These are phyloP conservation scores for Botrytis tulipae DNA, from an alignment of 2,329 filamentous ascomycete genomes.

Conservation along the genomic window DNA sequence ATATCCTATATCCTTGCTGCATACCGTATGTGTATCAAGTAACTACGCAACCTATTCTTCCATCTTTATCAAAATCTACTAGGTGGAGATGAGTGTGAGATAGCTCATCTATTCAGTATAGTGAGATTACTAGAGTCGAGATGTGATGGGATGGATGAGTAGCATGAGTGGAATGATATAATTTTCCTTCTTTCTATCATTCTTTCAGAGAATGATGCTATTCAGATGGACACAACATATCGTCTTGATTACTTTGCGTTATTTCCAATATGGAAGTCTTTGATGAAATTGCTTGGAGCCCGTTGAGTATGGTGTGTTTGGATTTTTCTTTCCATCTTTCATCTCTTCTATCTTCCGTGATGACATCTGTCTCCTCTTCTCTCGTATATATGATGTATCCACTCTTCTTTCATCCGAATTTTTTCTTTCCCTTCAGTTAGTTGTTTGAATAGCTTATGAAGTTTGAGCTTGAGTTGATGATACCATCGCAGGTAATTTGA, in stretches of 20 bases:
- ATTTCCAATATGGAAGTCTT: neutral
- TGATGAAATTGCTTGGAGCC: neutral
- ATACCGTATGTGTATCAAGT: neutral
- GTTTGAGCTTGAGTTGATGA: neutral
- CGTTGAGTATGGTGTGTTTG: accelerated
- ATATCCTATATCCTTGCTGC: neutral
- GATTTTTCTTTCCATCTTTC: neutral
- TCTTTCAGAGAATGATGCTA: neutral
- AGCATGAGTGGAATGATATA: neutral
- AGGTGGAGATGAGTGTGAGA: neutral
- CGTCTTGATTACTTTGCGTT: neutral
- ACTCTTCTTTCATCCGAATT: neutral
- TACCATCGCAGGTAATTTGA: no score
- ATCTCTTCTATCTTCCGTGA: no score
- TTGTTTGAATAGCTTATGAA: accelerated
- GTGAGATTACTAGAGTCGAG: neutral
- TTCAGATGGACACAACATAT: neutral
- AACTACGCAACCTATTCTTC: neutral
- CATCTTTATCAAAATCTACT: neutral
- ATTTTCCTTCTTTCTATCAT: neutral
- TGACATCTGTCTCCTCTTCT: accelerated
- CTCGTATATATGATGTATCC: neutral
- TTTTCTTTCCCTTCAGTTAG: neutral
- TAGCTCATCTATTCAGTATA: neutral
- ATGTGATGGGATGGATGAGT: neutral